A percentile compares a stretch with the other conserved stretches of the same genome.
phyloP scores from a whole-genome alignment of 139 green algal genomes.

The Volvox reticuliferus region DNA sequence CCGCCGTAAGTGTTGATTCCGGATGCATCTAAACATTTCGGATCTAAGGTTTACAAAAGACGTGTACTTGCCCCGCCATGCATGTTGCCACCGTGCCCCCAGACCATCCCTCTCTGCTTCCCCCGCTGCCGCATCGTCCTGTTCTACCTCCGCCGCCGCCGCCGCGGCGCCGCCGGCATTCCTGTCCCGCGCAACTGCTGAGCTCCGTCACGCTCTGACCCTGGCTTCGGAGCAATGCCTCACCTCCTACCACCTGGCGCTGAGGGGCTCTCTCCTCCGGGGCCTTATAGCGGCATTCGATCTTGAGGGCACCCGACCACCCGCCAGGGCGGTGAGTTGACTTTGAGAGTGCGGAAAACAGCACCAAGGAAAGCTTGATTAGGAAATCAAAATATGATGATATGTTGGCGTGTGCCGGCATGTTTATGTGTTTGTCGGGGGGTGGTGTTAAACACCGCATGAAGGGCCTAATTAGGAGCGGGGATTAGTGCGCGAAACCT shows the following conservation, averaged over 20 bases:
- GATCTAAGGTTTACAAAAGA: too few relatives aligned
- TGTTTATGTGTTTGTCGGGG: too few relatives aligned
- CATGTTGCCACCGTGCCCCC: not conserved
- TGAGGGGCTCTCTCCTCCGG: not conserved
- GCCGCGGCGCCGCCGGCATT: constrained; percentile 1
- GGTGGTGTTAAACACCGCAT: too few relatives aligned
- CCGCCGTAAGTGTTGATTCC: too few relatives aligned
- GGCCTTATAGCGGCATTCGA: constrained; percentile 8
- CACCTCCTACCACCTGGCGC: not conserved
- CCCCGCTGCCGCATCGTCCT: not conserved
- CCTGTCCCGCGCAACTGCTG: not conserved
- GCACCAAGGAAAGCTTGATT: too few relatives aligned
- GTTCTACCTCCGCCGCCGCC: not conserved
- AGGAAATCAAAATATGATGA: too few relatives aligned
- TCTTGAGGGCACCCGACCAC: not conserved
- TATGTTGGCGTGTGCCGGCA: too few relatives aligned
- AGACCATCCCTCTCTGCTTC: not conserved
- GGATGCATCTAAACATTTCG: too few relatives aligned
- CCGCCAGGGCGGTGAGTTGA: not conserved
- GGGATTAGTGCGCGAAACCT: too few relatives aligned
- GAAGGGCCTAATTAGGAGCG: too few relatives aligned
- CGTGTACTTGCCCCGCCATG: not conserved
- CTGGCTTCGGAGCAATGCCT: not conserved
- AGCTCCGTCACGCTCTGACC: constrained; percentile 27
- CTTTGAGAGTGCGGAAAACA: too few relatives aligned